Conservation (phyloP, 805 yeast species). For the Ascoidea rubescens region DNA sequence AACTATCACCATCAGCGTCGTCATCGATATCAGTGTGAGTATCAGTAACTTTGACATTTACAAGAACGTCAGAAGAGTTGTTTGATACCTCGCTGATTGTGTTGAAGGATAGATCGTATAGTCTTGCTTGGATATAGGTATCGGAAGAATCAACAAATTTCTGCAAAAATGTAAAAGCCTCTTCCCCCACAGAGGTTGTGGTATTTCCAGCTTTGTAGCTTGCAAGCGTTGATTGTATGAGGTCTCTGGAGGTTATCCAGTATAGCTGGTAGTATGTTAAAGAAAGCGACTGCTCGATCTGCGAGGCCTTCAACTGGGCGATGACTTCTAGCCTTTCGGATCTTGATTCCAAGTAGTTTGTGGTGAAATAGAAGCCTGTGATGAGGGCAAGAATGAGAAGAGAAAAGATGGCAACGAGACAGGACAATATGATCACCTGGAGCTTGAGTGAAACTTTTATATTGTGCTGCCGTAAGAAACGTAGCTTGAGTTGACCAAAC, state of each 20-base stretch:
- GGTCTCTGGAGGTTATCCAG: slow-evolving; percentile 47
- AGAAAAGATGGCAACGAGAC: slow-evolving; percentile 55
- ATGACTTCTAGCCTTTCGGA: slow-evolving; percentile 64
- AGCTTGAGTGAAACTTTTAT: slow-evolving; percentile 47
- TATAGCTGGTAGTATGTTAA: slow-evolving; percentile 53
- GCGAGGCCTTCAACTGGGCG: slow-evolving; percentile 71
- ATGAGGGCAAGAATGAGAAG: slow-evolving; percentile 61
- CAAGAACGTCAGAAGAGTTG: slow-evolving; percentile 22
- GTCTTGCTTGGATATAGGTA: slow-evolving; percentile 44
- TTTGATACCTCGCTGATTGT: slow-evolving; percentile 31
- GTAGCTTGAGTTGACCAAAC: too few relatives aligned
- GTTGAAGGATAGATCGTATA: slow-evolving; percentile 48
- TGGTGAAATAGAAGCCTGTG: slow-evolving; percentile 61
- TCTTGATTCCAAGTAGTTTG: slow-evolving; percentile 44
- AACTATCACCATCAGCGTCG: neutral
- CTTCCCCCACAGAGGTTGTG: slow-evolving; percentile 25
- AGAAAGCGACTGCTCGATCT: slow-evolving; percentile 54
- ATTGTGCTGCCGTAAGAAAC: neutral
- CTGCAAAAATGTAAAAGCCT: slow-evolving; percentile 33
- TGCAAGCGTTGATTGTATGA: slow-evolving; percentile 25
- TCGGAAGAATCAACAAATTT: slow-evolving; percentile 54
- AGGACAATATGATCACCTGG: slow-evolving; percentile 60
- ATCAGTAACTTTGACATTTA: slow-evolving; percentile 6
- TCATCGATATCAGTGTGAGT: neutral
- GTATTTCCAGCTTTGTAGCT: slow-evolving; percentile 31